These are phyloP conservation scores for Rhynchospora breviuscula DNA, from an alignment of 176 grass and related monocot species.

Conservation along the genomic window DNA sequence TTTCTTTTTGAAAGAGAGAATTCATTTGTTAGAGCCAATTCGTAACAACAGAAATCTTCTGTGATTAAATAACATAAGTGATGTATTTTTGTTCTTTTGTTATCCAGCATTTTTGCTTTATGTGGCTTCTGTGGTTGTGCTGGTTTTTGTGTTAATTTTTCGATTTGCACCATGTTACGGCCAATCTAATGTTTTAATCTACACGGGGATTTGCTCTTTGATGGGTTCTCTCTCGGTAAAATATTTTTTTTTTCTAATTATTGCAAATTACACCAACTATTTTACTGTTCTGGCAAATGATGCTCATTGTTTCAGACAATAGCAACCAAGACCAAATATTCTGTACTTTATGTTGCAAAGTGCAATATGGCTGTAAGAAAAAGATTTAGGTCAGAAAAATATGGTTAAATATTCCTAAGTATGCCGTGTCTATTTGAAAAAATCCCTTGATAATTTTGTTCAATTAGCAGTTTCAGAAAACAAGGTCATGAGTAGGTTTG, in stretches of 20 bases:
- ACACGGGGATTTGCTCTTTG: constrained; percentile 91
- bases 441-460: not conserved
- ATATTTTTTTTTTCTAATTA: constrained; percentile 9
- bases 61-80: not conserved
- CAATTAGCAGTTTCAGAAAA: not conserved
- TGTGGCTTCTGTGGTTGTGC: constrained; percentile 70
- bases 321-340: not conserved
- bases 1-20: not conserved
- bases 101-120: constrained; percentile 89
- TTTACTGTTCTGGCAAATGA: not conserved
- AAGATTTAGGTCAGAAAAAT: not conserved
- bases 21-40: not conserved
- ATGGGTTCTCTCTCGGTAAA: constrained; percentile 99
- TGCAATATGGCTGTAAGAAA: not conserved
- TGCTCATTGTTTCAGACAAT: not conserved
- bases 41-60: constrained; percentile 2
- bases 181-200: constrained; percentile 86
- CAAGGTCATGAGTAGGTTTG: not conserved
- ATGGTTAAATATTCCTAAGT: not conserved
- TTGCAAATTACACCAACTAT: not conserved
- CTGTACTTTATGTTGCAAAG: not conserved
- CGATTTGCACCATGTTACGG: constrained; percentile 85
- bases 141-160: constrained; percentile 85
- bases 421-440: not conserved
- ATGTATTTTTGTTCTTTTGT: constrained; percentile 1